Evolutionary conservation across 495 filamentous ascomycete species (phyloP), one percentile per base, ranked within the genome.

Genomic region (Parmelia sp.): DNA sequence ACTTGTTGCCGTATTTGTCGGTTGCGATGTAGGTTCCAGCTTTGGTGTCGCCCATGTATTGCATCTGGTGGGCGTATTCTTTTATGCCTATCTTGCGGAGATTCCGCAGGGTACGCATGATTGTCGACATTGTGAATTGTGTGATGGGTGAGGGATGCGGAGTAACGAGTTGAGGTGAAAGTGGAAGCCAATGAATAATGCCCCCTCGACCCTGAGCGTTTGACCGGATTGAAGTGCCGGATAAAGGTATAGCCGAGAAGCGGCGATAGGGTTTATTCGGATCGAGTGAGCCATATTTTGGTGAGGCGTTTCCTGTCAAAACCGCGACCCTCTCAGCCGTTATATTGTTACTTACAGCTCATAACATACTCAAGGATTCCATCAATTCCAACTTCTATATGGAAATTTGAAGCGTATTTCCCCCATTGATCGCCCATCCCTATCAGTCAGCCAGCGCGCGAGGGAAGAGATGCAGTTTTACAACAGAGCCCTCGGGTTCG

Each of bases 1-100:
- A 99, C 76, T 95, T 97, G 84, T 99, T 99, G 72, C 95, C 95
- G 74, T 84, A 97, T 71, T 85, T 83, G 80, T 99, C 95, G 66
- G 75, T 80, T 62, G 88, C 95, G 65, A 99, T 86, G 70, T 96
- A 82, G 60, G 83, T 87, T 70, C 95, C 95, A 68, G 89, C 89
- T 80, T 97, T 97, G 75, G 94, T 97, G 80, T 99, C 95, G 79
- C 95, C 95, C 71, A 71, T 89, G 72, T 65, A 71, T 72, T 72
- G 86, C 84, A 98, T 85, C 80, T 98, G 94, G 75, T 92, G 89
- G 76, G 78, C 88, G 79, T 86, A 91, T 71, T 96, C 89, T 88
- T 89, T 96, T 70, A 96, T 65, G 47, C 94, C 94, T 72, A 97
- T 85, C 74, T 85, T 86, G 77, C 89, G 85, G 68, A 96, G 73